These are phyloP conservation scores for Lachancea sp. DNA, from an alignment of 805 yeast genomes.

Conservation along the genomic window DNA sequence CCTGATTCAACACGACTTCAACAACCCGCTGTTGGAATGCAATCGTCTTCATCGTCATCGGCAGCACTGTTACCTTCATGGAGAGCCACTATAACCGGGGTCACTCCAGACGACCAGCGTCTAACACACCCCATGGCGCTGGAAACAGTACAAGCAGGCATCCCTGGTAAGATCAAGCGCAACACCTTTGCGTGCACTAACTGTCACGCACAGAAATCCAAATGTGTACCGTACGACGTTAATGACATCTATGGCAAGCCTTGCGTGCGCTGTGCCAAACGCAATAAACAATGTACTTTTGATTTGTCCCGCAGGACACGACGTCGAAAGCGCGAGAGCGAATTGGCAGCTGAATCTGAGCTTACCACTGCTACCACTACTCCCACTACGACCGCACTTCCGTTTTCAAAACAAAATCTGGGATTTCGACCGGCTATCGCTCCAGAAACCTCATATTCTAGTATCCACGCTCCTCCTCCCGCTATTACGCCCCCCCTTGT, in stretches of 20 bases:
- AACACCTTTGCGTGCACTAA: slow-evolving; percentile 33
- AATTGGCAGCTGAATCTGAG: background rate
- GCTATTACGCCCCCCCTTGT: no score
- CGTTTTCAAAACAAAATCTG: background rate
- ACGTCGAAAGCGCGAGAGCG: slow-evolving; percentile 13
- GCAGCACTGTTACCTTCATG: slow-evolving; percentile 1
- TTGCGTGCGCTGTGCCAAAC: slow-evolving; percentile 67
- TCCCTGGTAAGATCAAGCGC: slow-evolving; percentile 26
- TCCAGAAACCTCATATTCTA: no score
- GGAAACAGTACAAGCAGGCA: slow-evolving; percentile 11
- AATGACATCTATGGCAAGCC: slow-evolving; percentile 50
- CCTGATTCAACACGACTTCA: background rate
- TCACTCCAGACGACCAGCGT: slow-evolving; percentile 22
- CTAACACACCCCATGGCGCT: slow-evolving; percentile 18
- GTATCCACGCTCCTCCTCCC: no score
- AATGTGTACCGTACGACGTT: slow-evolving; percentile 61
- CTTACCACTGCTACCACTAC: background rate
- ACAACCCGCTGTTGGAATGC: background rate
- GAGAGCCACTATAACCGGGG: slow-evolving; percentile 21
- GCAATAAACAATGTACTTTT: slow-evolving; percentile 58
- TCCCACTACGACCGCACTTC: background rate
- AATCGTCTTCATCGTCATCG: background rate
- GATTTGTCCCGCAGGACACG: slow-evolving; percentile 57
- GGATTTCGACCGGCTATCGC: background rate
- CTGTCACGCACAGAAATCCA: slow-evolving; percentile 78